Evolutionary conservation across 192 early-diverging fungal species (phyloP).

Genomic region (Gigaspora rosea): DNA sequence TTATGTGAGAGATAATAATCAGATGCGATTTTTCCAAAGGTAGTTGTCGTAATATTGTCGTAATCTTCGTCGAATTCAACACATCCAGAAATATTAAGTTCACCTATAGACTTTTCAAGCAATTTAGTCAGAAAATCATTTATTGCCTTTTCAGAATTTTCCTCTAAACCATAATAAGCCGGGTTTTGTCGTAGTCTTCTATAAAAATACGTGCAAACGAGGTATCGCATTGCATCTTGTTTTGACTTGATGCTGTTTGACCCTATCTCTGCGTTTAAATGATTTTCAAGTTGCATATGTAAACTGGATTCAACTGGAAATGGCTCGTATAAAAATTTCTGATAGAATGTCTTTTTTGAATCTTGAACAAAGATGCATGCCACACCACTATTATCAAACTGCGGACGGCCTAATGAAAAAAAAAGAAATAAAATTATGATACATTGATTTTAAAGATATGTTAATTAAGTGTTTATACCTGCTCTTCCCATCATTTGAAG

Average conservation of each 20-base stretch:
- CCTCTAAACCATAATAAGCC: conserved; percentile 90
- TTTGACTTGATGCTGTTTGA: conserved; percentile 82
- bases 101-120: conserved; percentile 69
- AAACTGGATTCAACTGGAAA: conserved; percentile 88
- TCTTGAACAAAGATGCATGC: conserved; percentile 95
- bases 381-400: conserved; percentile 92
- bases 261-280: conserved; percentile 94
- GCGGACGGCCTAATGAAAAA: conserved; percentile 66
- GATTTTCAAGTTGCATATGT: conserved; percentile 76
- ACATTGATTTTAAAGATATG: background rate
- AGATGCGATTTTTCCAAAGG: conserved; percentile 81
- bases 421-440: background rate
- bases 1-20: conserved; percentile 89
- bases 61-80: conserved; percentile 67
- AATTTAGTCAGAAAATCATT: conserved; percentile 79
- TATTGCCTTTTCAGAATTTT: conserved; percentile 65
- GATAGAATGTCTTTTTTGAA: conserved; percentile 97
- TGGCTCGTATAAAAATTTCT: conserved; percentile 95
- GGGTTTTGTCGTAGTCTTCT: conserved; percentile 92
- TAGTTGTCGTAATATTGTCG: conserved; percentile 69
- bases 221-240: conserved; percentile 93
- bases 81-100: conserved; percentile 73
- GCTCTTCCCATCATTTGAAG: conserved; percentile 99
- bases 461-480: conserved; percentile 40
- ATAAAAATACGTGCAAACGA: conserved; percentile 97